Evolutionary conservation across 106 monocot genomes (phyloP), one percentile per base, ranked within the genome.

Genomic region (Chionographis japonica): DNA sequence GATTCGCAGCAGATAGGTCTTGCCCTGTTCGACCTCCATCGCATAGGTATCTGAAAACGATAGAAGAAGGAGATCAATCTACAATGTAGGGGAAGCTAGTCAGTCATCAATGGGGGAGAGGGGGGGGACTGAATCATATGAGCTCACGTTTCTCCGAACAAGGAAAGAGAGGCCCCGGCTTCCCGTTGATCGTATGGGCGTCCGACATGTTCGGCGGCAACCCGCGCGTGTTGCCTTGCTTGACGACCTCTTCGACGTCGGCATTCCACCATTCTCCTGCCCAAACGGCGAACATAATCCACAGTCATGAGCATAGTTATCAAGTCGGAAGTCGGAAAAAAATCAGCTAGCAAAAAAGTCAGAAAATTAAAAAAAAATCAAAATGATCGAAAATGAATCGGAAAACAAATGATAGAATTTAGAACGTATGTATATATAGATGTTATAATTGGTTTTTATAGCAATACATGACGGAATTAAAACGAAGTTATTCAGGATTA

Each of bases 1-100:
- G 63, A 82, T 77, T 17, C 82, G 20, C 11, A 82, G 72, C 36
- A 82, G 72, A 55, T 75, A 82, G 4, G 60, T 71, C 69, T 80
- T 79, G 3, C 84, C 84, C 38, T 40, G 19, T 60, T 80, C 63
- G 17, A 79, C 84, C 63, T 79, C 58, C 58, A 79, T 15, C 3
- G 67, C 75, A 8, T 67, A 79, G 3, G 79, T 80, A 58, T 84
- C 83, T 83, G 54, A 8, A 27, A 27, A 27, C 27, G 19, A 17
- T 39, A 39, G 16, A 13, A 62, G 27, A 27, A 27, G 27, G 27
- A 27, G 27, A 27, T 27, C 27, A 27, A 27, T 27, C 27, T 27
- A 27, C 27, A 1, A 27, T 27, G 27, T 27, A 27, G 27, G 27
- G 27, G 27, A 27, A 27, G 27, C 1, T 1, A 1, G 1, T 27